Base-by-base conservation (phyloP, 371 early-diverging fungal species). In the Mucor racemosus region DNA sequence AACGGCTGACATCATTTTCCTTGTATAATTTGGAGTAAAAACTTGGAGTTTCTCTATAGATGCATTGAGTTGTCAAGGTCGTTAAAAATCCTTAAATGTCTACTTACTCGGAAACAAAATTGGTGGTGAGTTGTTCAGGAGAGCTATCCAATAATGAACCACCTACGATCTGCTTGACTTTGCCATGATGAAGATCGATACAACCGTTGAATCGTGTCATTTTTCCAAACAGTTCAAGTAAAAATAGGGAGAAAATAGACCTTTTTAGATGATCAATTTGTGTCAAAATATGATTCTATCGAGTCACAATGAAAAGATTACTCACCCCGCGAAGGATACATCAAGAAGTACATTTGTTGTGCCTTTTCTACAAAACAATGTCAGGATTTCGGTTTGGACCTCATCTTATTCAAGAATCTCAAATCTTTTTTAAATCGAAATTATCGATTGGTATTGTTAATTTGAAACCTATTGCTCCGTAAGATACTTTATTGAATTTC, bases 91-190 rank as follows among this genome's bases (percentile, higher is more conserved):
- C 34, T 7, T 34, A 7, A 13, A 2, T 34, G 55, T 14, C 8
- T 42, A 3, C 54, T 70, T 85, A 92, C 91, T 76, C 84, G 0
- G 97, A 91, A 0, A 96, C 94, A 87, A 95, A 97, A 86, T 99
- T 99, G 4, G 96, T 96, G 46, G 85, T 82, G 31, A 96, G 84
- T 19, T 75, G 84, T 15, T 85, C 84, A 35, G 88, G 80, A 55
- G 84, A 82, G 50, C 76, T 66, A 70, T 94, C 94, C 64, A 75
- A 85, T 21, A 97, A 85, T 31, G 97, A 90, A 19, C 95, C 96
- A 42, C 99, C 98, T 34, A 99, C 97, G 65, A 97, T 97, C 74
- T 99, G 99, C 82, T 99, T 99, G 61, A 99, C 99, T 79, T 94
- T 86, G 40, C 99, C 99, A 33, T 90, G 75, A 81, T 99, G 99